Conservation (phyloP, 2,329 filamentous ascomycete genomes). For the Colletotrichum gloeosporioides region DNA sequence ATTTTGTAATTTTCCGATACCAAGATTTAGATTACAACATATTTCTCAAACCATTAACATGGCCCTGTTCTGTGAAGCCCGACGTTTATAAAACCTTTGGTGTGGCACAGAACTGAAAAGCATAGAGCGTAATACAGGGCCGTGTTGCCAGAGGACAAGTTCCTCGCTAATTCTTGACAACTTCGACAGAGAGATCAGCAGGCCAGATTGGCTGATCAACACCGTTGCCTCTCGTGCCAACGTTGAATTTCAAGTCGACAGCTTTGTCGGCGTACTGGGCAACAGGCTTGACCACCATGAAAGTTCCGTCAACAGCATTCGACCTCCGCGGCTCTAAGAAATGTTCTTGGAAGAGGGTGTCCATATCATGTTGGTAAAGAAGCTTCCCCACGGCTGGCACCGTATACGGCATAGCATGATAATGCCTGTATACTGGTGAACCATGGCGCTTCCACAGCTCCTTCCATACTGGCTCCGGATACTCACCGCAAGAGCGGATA, state of each 20-base stretch:
- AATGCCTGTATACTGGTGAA: slow-evolving; percentile 53
- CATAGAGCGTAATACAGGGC: no score
- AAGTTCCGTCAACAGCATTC: slow-evolving; percentile 24
- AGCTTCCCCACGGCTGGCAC: slow-evolving; percentile 38
- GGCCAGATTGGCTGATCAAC: slow-evolving; percentile 51
- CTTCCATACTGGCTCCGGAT: slow-evolving; percentile 31
- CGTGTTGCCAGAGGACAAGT: background rate
- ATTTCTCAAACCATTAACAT: no score
- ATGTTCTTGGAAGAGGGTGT: slow-evolving; percentile 44
- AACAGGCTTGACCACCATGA: slow-evolving; percentile 46
- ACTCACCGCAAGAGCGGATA: slow-evolving; percentile 39
- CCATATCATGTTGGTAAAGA: slow-evolving; percentile 39
- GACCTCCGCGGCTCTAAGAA: slow-evolving; percentile 48
- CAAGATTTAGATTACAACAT: no score
- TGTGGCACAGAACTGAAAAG: no score
- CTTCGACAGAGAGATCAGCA: slow-evolving; percentile 38
- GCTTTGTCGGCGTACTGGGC: slow-evolving; percentile 38
- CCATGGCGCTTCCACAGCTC: slow-evolving; percentile 55
- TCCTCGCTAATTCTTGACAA: slow-evolving; percentile 26
- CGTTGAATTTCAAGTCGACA: slow-evolving; percentile 45
- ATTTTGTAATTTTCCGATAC: no score
- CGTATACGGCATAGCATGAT: slow-evolving; percentile 51
- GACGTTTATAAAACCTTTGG: no score
- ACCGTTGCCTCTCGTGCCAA: slow-evolving; percentile 55
- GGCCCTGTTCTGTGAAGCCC: no score